phyloP scores from a whole-genome alignment of 306 rosid genomes.

The Quercus aquifolioides region DNA sequence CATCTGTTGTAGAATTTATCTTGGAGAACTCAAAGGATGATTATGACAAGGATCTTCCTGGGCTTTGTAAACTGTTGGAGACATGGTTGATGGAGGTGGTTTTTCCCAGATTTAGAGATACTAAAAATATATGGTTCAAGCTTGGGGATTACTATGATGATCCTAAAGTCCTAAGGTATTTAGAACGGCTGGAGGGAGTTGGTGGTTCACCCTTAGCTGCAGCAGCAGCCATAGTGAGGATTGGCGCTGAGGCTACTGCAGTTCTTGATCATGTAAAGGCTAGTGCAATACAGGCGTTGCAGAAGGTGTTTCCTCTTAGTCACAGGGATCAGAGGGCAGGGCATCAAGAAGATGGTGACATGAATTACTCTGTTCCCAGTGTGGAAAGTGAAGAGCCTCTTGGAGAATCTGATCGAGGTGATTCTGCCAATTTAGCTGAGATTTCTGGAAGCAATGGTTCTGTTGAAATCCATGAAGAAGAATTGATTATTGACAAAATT shows the following conservation, averaged over 20 bases:
- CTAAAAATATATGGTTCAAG: conserved; percentile 57
- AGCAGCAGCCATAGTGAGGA: conserved; percentile 90
- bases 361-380: conserved; percentile 39
- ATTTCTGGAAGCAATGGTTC: conserved; percentile 43
- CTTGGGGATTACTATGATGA: conserved; percentile 97
- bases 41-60: conserved; percentile 84
- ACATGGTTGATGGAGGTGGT: conserved; percentile 93
- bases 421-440: conserved; percentile 32
- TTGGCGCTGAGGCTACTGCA: conserved; percentile 95
- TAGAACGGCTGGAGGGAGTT: conserved; percentile 76
- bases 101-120: conserved; percentile 90
- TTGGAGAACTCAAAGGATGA: conserved; percentile 72
- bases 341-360: conserved; percentile 40
- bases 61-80: conserved; percentile 90
- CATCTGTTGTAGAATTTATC: conserved; percentile 71
- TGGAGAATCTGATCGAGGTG: conserved; percentile 34
- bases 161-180: conserved; percentile 76
- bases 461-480: conserved; percentile 36
- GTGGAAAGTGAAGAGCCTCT: conserved; percentile 42
- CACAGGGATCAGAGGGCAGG: conserved; percentile 38
- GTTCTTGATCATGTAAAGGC: conserved; percentile 83
- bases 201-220: conserved; percentile 95
- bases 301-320: conserved; percentile 79
- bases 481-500: conserved; percentile 53
- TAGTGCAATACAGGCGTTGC: conserved; percentile 74